phyloP scores from a whole-genome alignment of 2,329 filamentous ascomycete genomes.

The Colletotrichum liaoningense region DNA sequence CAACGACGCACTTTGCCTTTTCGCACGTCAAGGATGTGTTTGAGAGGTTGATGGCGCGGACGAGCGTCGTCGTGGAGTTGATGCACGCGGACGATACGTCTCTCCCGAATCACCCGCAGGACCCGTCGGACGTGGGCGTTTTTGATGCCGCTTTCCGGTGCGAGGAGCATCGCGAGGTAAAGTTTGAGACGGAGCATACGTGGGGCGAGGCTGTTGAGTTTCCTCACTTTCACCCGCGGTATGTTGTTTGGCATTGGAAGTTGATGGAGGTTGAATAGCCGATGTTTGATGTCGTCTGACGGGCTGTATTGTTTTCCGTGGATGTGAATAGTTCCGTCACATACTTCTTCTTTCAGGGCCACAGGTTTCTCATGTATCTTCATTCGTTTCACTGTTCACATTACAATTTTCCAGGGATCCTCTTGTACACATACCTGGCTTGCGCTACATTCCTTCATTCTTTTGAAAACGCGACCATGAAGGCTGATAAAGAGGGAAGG shows the following conservation, averaged over 20 bases:
- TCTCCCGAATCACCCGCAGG: constrained; percentile 26
- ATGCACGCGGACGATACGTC: constrained; percentile 29
- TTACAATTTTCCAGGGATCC: neutral
- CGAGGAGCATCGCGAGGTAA: constrained; percentile 12
- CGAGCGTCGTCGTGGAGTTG: constrained; percentile 29
- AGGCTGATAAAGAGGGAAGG: neutral
- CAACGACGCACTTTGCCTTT: constrained; percentile 6
- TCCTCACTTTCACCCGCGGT: constrained; percentile 10
- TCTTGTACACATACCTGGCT: neutral
- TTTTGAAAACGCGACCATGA: neutral
- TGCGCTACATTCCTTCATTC: neutral
- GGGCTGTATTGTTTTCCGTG: neutral
- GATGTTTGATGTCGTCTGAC: neutral
- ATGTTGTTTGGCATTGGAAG: constrained; percentile 31
- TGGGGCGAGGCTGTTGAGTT: constrained; percentile 6
- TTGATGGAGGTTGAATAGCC: constrained; percentile 6
- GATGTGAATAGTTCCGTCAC: neutral
- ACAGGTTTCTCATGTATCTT: neutral
- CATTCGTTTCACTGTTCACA: neutral
- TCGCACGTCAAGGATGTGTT: constrained; percentile 10
- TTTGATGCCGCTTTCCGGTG: constrained; percentile 28
- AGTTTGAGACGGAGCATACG: constrained; percentile 6
- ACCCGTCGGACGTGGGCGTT: constrained; percentile 12
- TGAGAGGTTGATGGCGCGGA: constrained; percentile 16
- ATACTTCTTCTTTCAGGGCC: neutral